Evolutionary conservation across 2,329 filamentous ascomycete species (phyloP).

Genomic region (Ceratocystis diversiconidia): DNA sequence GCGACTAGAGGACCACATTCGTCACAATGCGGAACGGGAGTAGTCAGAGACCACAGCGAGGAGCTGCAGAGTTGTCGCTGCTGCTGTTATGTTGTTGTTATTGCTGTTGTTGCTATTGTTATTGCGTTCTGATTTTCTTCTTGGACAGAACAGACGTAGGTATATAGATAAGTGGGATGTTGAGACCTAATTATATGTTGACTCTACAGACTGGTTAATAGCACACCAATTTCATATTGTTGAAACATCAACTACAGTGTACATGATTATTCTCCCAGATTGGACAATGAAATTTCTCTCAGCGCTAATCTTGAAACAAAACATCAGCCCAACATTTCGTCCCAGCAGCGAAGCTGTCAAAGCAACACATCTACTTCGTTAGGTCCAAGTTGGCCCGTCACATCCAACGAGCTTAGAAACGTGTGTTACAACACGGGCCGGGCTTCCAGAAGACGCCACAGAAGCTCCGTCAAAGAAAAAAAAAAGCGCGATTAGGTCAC

Average conservation of each 20-base stretch:
- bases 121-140: too few relatives aligned
- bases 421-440: background rate
- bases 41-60: slow-evolving; percentile 19
- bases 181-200: background rate
- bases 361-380: background rate
- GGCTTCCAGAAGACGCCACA: slow-evolving; percentile 4
- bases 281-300: too few relatives aligned
- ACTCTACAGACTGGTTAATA: background rate
- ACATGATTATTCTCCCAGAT: too few relatives aligned
- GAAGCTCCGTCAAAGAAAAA: background rate
- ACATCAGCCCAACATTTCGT: background rate
- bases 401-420: background rate
- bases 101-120: too few relatives aligned
- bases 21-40: slow-evolving; percentile 55
- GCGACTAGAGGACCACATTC: slow-evolving; percentile 54
- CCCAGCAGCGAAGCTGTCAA: background rate
- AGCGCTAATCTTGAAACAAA: too few relatives aligned
- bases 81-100: too few relatives aligned
- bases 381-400: background rate
- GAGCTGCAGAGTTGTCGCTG: too few relatives aligned
- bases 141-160: background rate
- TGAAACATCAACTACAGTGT: too few relatives aligned
- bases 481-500: background rate
- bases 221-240: background rate
- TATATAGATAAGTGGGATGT: background rate